These are phyloP conservation scores for Pythium oligandrum DNA, from an alignment of 352 stramenopile species.

Conservation along the genomic window DNA sequence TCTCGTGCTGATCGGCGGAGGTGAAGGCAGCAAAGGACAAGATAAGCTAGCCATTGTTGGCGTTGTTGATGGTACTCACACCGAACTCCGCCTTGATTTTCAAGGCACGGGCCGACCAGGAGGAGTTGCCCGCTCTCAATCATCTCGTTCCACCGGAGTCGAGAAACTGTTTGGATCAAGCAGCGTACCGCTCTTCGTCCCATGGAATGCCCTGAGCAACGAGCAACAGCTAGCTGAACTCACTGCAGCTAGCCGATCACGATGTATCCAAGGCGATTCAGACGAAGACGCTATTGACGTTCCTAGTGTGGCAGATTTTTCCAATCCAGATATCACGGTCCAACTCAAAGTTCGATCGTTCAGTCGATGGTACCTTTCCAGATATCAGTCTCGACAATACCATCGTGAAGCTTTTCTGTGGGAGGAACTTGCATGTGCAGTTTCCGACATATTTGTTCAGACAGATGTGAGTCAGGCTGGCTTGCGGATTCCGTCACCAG, in stretches of 20 bases:
- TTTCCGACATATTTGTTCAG: constrained; percentile 31
- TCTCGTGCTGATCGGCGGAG: too few relatives aligned
- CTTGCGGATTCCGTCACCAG: constrained; percentile 15
- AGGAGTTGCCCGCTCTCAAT: background rate
- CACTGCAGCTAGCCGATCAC: constrained; percentile 51
- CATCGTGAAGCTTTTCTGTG: constrained; percentile 49
- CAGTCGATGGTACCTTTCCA: constrained; percentile 50
- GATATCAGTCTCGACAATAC: constrained; percentile 30
- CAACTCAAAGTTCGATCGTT: constrained; percentile 45
- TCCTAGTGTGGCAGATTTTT: constrained; percentile 41
- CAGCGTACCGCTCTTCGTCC: constrained; percentile 10
- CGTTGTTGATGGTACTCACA: constrained; percentile 1
- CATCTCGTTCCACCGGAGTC: too few relatives aligned
- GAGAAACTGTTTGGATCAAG: too few relatives aligned
- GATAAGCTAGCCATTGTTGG: constrained; percentile 1
- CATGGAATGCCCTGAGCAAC: constrained; percentile 38
- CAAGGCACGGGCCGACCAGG: constrained; percentile 2
- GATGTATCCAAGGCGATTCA: constrained; percentile 32
- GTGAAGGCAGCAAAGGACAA: background rate
- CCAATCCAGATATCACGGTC: constrained; percentile 32
- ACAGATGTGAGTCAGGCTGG: constrained; percentile 31
- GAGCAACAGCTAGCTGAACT: constrained; percentile 44
- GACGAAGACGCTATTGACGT: constrained; percentile 30
- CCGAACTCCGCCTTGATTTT: constrained; percentile 18
- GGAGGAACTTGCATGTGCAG: constrained; percentile 57